Percentiles rank a stretch among this genome's conserved stretches.
phyloP scores from a whole-genome alignment of 2,329 filamentous ascomycete genomes.

The Aspergillus tamarii region DNA sequence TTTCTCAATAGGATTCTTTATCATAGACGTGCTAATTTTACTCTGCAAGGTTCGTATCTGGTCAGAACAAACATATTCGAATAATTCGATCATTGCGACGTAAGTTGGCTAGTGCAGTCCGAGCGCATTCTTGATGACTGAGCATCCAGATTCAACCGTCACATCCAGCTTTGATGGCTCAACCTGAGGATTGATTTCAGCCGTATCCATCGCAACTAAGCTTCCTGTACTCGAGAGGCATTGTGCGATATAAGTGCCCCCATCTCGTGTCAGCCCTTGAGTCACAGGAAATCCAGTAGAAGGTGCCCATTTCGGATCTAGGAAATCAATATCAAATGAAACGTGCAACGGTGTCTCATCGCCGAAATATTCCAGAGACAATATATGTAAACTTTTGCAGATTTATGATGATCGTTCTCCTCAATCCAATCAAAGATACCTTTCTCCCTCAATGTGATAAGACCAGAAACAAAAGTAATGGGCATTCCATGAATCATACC shows the following conservation, averaged over 20 bases:
- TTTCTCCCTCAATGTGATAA: background rate
- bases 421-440: constrained; percentile 13
- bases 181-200: background rate
- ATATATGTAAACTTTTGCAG: background rate
- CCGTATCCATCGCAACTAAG: background rate
- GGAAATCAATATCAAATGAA: background rate
- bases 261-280: background rate
- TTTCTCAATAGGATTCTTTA: background rate
- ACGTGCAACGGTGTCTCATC: background rate
- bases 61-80: too few species aligned
- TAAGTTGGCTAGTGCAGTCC: background rate
- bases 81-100: too few species aligned
- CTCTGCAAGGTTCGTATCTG: too few species aligned
- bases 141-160: background rate
- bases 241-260: background rate
- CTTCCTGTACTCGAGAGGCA: background rate
- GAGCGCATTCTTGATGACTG: background rate
- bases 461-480: constrained; percentile 10
- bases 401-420: constrained; percentile 3
- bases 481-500: constrained; percentile 15
- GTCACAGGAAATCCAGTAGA: background rate
- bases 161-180: background rate
- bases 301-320: background rate
- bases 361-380: background rate
- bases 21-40: too few species aligned